These are phyloP conservation scores for Hyphopichia fennica DNA, from an alignment of 1,139 yeast genomes.

Conservation along the genomic window DNA sequence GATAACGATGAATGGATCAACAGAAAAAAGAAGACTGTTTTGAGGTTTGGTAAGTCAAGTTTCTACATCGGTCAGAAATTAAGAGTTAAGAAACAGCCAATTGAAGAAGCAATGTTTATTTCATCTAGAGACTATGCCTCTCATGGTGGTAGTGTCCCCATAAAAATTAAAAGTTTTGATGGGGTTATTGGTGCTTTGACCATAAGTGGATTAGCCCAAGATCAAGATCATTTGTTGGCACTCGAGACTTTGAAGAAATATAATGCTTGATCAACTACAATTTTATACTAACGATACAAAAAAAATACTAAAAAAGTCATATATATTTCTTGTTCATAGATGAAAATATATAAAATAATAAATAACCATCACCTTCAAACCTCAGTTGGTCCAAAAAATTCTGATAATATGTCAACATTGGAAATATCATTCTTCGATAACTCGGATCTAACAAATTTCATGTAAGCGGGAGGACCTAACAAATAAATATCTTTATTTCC, in stretches of 20 bases:
- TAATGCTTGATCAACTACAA: not conserved
- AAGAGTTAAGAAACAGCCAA: constrained; percentile 20
- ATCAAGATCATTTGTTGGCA: constrained; percentile 47
- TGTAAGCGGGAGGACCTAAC: constrained; percentile 37
- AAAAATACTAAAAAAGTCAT: not conserved
- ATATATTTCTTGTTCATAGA: not conserved
- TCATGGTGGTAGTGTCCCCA: constrained; percentile 66
- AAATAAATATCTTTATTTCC: constrained; percentile 26
- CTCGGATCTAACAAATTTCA: constrained; percentile 25
- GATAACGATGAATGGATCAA: constrained; percentile 64
- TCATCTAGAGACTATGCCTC: constrained; percentile 51
- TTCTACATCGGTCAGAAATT: constrained; percentile 54
- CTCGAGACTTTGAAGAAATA: constrained; percentile 15
- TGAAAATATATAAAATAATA: not conserved
- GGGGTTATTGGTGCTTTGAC: constrained; percentile 55
- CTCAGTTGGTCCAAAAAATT: constrained; percentile 7
- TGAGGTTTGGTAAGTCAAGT: constrained; percentile 54
- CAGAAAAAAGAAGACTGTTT: constrained; percentile 53
- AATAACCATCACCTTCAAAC: not conserved
- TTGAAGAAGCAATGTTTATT: constrained; percentile 42
- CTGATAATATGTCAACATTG: constrained; percentile 3
- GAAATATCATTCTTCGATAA: constrained; percentile 12
- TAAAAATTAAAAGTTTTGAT: constrained; percentile 43
- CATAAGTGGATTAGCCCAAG: constrained; percentile 58
- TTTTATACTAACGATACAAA: not conserved